Evolutionary conservation across 2,329 filamentous ascomycete genomes (phyloP), one percentile per base, ranked within the genome.

Genomic region (Trichoderma brevicompactum): DNA sequence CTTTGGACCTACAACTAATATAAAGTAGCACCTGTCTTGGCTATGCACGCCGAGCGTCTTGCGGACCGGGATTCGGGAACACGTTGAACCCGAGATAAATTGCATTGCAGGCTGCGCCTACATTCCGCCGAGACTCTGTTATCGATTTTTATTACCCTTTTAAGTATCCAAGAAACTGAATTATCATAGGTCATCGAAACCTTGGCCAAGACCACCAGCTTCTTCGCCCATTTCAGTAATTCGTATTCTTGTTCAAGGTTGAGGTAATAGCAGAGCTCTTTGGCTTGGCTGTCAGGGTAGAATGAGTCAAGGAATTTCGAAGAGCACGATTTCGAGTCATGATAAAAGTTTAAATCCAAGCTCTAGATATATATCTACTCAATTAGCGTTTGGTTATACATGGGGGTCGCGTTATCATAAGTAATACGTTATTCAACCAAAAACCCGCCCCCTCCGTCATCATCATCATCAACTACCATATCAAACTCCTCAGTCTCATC

Each of bases 391-490:
- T 28, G 23, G 23, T 28, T 36, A 17, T 19, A 13, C 34, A 50
- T n/a, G 12, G 28, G 3, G 4, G 40, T 19, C 10, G 19, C 54
- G 8, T 4, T 9, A 13, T 10, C 3, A 46, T 15, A 28, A 13
- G 34, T 13, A 5, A 17, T 19, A 36, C 17, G n/a, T 65, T 66
- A 80, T 15, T 80, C 78, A 17, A 79, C 66, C 56, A 83, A 61
- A 68, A 81, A 83, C 3, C 82, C 81, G 2, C 79, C 80, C 17
- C 83, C 82, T 38, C 80, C 83, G 67, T 76, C 77, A 7, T 77
- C 75, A 9, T 76, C 76, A 66, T 78, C 78, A n/a, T 77, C 76
- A 28, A 69, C 74, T 28, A 75, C 75, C 74, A 80, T 79, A 36
- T 79, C 76, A 70, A 79, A 79, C 70, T 80, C 80, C 66, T 78